Base-by-base conservation (phyloP, 2,329 filamentous ascomycete species). In the Colletotrichum eleusines region DNA sequence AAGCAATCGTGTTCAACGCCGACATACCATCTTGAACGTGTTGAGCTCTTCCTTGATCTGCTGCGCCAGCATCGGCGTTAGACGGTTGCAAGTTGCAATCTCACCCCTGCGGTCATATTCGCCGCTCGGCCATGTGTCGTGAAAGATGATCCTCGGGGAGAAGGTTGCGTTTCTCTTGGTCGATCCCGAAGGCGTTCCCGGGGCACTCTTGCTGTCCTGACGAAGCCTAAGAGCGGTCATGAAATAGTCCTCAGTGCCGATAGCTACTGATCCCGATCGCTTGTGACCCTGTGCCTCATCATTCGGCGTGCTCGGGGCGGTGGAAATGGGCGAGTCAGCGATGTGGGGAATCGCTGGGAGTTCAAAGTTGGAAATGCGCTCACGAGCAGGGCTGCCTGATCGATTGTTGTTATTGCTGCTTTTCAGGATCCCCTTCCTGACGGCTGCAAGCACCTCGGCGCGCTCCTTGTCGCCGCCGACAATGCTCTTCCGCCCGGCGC, bases 41-140 rank as follows among this genome's bases (percentile, higher is more conserved):
- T 99, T 99, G 76, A 99, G 89, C 84, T 99, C 96, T 84, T 99
- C 96, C 84, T 98, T 98, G 84, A 99, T 99, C 81, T 99, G 96
- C 83, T 99, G 96, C 55, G 96, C 96, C 73, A 99, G 89, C 88
- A 98, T 95, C 16, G 96, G 96, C 59, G 96, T 99, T 75, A 99
- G 87, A 74, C 95, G 93, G 80, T 99, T 99, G 89, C 96, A 99
- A 1, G 96, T 99, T 14, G 96, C 95, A 83, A 98, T 93, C 72
- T 99, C 96, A 65, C 96, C 96, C 64, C 96, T 91, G 73, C 96
- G 93, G 80, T 99, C 96, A 78, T 99, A 99, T 80, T 99, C 96
- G 76, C 93, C 92, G 78, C 92, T 94, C 2, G 95, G 94, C 94
- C 95, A 99, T 9, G 95, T 98, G 78, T 99, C 96, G 79, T 98